Percentiles rank a stretch among this genome's conserved stretches.
Conservation (phyloP, 108 stramenopile genomes). For the Cylindrotheca fusiformis region DNA sequence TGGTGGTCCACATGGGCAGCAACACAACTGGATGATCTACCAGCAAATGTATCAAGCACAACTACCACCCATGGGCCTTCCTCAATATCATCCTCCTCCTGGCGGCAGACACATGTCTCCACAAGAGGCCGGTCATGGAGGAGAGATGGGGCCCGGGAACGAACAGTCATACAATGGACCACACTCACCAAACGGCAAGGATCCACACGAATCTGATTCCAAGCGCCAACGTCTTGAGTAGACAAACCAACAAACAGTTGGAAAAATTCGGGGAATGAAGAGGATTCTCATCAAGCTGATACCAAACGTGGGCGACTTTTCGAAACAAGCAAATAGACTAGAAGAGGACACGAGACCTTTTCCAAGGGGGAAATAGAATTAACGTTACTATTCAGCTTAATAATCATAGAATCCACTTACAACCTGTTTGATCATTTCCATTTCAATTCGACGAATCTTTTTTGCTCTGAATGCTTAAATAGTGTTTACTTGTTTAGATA, state of each 20-base stretch:
- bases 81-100: constrained; percentile 8
- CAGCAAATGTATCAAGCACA: constrained; percentile 32
- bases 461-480: neutral
- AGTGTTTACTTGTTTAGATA: constrained; percentile 42
- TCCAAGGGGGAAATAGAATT: constrained; percentile 1
- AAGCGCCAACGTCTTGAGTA: constrained; percentile 13
- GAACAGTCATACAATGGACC: neutral
- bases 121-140: constrained; percentile 6
- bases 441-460: neutral
- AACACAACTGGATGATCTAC: constrained; percentile 32
- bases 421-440: too few relatives aligned
- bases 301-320: too few relatives aligned
- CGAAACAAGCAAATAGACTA: too few relatives aligned
- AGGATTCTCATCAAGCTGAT: neutral
- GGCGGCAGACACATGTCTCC: constrained; percentile 3
- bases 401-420: too few relatives aligned
- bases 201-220: constrained; percentile 6
- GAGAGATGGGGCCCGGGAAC: neutral
- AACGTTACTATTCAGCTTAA: constrained; percentile 2
- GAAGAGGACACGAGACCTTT: constrained; percentile 1
- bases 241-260: neutral
- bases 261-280: neutral
- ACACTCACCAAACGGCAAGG: constrained; percentile 14
- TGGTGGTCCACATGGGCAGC: constrained; percentile 18
- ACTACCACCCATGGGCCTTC: constrained; percentile 11